Conservation (phyloP, 257 asterid genomes). For the Scutellaria galericulata region DNA sequence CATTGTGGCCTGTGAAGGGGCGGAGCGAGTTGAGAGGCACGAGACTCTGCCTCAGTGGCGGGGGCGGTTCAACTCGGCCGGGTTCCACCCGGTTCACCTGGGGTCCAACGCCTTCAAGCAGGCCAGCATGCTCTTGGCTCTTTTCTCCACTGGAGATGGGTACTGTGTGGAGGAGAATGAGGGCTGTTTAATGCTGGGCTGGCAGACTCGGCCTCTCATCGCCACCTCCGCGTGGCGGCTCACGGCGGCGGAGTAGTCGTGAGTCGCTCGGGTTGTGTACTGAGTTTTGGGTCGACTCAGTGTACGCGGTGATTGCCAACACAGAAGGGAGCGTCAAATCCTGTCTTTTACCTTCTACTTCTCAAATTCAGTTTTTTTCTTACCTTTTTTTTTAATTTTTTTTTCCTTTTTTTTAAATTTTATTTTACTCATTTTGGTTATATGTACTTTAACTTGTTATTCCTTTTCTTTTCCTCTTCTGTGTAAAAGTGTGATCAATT, state of each 20-base stretch:
- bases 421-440: too few species aligned
- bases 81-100: slow-evolving; percentile 70
- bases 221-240: slow-evolving; percentile 91
- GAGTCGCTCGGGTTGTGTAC: slow-evolving; percentile 32
- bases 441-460: too few species aligned
- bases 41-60: slow-evolving; percentile 85
- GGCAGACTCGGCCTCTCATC: slow-evolving; percentile 87
- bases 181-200: slow-evolving; percentile 83
- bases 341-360: too few species aligned
- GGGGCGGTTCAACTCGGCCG: slow-evolving; percentile 56
- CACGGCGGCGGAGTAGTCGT: slow-evolving; percentile 31
- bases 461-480: too few species aligned
- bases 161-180: slow-evolving; percentile 80
- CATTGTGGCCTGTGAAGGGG: slow-evolving; percentile 86
- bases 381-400: too few species aligned
- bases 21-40: slow-evolving; percentile 80
- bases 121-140: slow-evolving; percentile 79
- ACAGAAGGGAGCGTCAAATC: slow-evolving; percentile 10
- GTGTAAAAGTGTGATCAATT: too few species aligned
- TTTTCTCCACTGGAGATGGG: slow-evolving; percentile 83
- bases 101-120: slow-evolving; percentile 92
- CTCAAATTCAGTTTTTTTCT: too few species aligned
- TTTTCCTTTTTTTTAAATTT: too few species aligned
- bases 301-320: slow-evolving; percentile 4
- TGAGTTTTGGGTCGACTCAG: slow-evolving; percentile 38